Evolutionary conservation across 106 monocot species (phyloP).

Genomic region (Chionographis japonica): DNA sequence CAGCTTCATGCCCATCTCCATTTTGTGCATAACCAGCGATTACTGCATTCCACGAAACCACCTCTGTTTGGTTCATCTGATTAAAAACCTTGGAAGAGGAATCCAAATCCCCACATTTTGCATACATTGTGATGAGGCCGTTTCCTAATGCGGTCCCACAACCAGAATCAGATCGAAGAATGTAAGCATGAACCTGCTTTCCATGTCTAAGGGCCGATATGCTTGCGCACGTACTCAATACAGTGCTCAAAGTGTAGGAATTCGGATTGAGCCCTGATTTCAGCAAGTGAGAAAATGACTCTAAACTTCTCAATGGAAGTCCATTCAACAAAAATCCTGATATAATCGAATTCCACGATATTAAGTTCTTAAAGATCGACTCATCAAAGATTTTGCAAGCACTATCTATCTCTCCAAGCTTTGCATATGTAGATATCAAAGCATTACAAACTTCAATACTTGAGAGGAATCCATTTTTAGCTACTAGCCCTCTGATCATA

Average conservation of each 20-base stretch:
- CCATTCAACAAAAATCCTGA: slow-evolving; percentile 32
- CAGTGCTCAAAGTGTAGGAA: slow-evolving; percentile 21
- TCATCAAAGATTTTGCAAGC: slow-evolving; percentile 16
- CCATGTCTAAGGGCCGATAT: slow-evolving; percentile 16
- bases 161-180: slow-evolving; percentile 7
- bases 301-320: slow-evolving; percentile 7
- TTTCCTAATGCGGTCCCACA: slow-evolving; percentile 12
- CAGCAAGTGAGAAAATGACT: slow-evolving; percentile 19
- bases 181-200: slow-evolving; percentile 25
- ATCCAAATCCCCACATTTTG: slow-evolving; percentile 34
- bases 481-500: slow-evolving; percentile 10
- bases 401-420: slow-evolving; percentile 14
- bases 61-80: slow-evolving; percentile 14
- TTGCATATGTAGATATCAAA: slow-evolving; percentile 21
- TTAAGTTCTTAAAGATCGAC: slow-evolving; percentile 20
- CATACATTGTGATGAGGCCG: slow-evolving; percentile 38
- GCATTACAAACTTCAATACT: slow-evolving; percentile 26
- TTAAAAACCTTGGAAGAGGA: slow-evolving; percentile 29
- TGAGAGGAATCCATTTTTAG: slow-evolving; percentile 7
- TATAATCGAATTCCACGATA: slow-evolving; percentile 42
- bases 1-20: slow-evolving; percentile 30
- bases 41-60: slow-evolving; percentile 43
- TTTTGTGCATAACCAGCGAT: slow-evolving; percentile 41
- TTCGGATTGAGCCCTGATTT: slow-evolving; percentile 21
- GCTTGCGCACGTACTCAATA: slow-evolving; percentile 22